Evolutionary conservation across 208 protist species (phyloP), one percentile per base, ranked within the genome.

Genomic region (Lotmaria passim): DNA sequence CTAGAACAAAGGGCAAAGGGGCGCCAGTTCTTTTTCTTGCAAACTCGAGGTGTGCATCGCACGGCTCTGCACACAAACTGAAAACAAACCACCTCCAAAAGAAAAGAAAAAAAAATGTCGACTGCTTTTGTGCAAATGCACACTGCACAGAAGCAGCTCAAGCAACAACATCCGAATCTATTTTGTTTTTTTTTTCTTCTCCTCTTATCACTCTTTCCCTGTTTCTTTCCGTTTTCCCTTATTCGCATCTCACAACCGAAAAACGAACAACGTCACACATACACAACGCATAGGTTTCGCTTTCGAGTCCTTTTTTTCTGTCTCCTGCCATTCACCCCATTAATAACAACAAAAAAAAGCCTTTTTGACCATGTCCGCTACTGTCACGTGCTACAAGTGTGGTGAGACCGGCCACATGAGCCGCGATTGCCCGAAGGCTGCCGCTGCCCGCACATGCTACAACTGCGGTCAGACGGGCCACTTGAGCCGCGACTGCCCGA

Each of bases 381-480:
- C 71, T 77, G 33, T 72, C 56, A 81, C 79, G 24, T 94, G 88
- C 83, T 89, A 86, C 84, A 78, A 78, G 56, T 93, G 87, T 67
- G 76, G 79, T 56, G 69, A 87, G 67, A 46, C 83, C 48, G 86
- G 81, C 38, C 86, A 91, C 80, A 77, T 91, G 67, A 69, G 86
- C 82, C 71, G 78, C 65, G 83, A 91, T 55, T 91, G 86, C 81
- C 79, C 86, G 36, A 76, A 72, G 41, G 41, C 58, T 75, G 75
- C 53, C 69, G 74, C 68, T 63, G 60, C 59, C 65, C 53, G 24
- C 58, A 72, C 72, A 12, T 94, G 89, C 79, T 85, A 93, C 82
- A 79, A 81, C 69, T 96, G 90, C 72, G 80, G 83, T 31, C 28
- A 89, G 67, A 72, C 85, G 34, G 91, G 85, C 41, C 91, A 96